Percentiles rank a stretch among this genome's conserved stretches.
Evolutionary conservation across 2,329 filamentous ascomycete genomes (phyloP).

Genomic region (Paracamarosporium sp.): DNA sequence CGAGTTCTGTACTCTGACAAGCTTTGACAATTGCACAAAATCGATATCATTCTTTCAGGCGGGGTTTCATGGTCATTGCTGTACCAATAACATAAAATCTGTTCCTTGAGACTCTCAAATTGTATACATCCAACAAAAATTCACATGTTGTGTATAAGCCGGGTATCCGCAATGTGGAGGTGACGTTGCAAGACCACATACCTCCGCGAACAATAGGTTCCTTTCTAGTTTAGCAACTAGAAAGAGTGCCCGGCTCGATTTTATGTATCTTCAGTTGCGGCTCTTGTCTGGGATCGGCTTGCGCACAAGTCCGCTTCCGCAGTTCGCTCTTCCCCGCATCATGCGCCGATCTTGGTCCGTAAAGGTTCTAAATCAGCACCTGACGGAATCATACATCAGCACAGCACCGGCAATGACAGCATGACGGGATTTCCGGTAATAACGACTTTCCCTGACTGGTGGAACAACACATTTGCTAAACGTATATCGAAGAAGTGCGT

Average conservation of each 20-base stretch:
- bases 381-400: neutral
- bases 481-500: neutral
- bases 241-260: neutral
- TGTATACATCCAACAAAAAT: too few species aligned
- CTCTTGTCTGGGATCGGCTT: neutral
- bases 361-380: neutral
- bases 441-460: neutral
- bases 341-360: neutral
- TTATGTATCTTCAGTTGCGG: neutral
- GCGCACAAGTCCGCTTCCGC: neutral
- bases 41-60: too few species aligned
- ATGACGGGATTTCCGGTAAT: neutral
- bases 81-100: too few species aligned
- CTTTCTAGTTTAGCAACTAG: too few species aligned
- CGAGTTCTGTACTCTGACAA: too few species aligned
- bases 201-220: too few species aligned
- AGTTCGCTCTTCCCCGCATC: neutral
- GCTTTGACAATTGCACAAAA: too few species aligned
- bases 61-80: too few species aligned
- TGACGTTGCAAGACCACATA: too few species aligned
- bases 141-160: too few species aligned
- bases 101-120: too few species aligned
- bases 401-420: neutral
- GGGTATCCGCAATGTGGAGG: too few species aligned
- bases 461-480: neutral